Conservation (phyloP, 306 rosid genomes). For the Rosa lucieae region DNA sequence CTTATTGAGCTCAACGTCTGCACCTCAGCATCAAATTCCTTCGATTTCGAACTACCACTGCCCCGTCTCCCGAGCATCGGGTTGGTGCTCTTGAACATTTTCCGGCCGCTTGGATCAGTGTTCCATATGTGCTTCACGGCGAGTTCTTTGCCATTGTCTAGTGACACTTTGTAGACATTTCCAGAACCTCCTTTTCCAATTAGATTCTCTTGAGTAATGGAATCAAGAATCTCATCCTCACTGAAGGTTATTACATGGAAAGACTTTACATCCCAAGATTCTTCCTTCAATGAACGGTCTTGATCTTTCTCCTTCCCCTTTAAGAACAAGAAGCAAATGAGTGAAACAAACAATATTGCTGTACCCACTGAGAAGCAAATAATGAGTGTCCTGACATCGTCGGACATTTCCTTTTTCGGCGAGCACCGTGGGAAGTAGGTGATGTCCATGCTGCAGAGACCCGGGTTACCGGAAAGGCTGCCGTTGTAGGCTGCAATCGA, state of each 20-base stretch:
- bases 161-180: constrained; percentile 67
- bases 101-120: constrained; percentile 28
- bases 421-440: constrained; percentile 52
- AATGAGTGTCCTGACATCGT: constrained; percentile 42
- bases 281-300: constrained; percentile 63
- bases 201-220: constrained; percentile 75
- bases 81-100: constrained; percentile 37
- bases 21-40: constrained; percentile 86
- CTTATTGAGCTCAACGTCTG: constrained; percentile 74
- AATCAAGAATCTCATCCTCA: constrained; percentile 82
- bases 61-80: constrained; percentile 53
- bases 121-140: constrained; percentile 97
- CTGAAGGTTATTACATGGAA: constrained; percentile 79
- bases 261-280: constrained; percentile 85
- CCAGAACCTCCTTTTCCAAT: constrained; percentile 95
- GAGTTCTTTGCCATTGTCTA: constrained; percentile 65
- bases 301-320: constrained; percentile 42
- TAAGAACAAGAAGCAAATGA: constrained; percentile 34
- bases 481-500: constrained; percentile 70
- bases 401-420: constrained; percentile 37
- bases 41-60: constrained; percentile 27
- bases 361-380: constrained; percentile 48
- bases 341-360: constrained; percentile 24
- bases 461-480: constrained; percentile 69
- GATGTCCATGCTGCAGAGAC: constrained; percentile 53